Base-by-base conservation (phyloP, 2,329 filamentous ascomycete species). In the Epichloe bromicola region DNA sequence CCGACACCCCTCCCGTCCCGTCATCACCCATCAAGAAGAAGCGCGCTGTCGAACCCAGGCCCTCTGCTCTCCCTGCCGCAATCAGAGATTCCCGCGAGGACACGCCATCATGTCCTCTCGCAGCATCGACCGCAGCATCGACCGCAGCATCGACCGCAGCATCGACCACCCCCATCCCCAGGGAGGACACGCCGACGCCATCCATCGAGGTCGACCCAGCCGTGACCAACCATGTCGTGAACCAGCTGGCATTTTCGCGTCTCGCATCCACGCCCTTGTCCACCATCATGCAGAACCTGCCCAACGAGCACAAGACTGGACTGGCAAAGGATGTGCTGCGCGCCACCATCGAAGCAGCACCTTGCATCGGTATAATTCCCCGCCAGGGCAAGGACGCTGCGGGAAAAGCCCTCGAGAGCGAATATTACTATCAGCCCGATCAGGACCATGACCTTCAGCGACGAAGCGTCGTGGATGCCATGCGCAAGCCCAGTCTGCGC, bases 351-450 rank as follows among this genome's bases (percentile, higher is more conserved):
- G 85, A 89, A 63, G 72, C 74, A 23, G 86, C 87, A 5, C 67
- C 78, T 8, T 95, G 88, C 63, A 82, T 97, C 56, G 93, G 93
- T 45, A 85, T 93, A 65, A 95, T 98, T 60, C 76, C 78, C 48
- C 84, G 93, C 39, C 84, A 91, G 65, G 93, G 93, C 63, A 98
- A 97, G 67, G 93, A 98, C 64, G 93, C 93, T 5, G 91, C 93
- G 0, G 93, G 93, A 58, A 93, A 96, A 71, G 72, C 84, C 6
- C 78, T 98, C 1, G 91, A 98, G 74, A 94, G 87, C 72, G 90
- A 98, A 67, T 97, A 94, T 66, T 97, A 97, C 69, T 98, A 98
- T 63, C 75, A 96, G 7, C 86, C 90, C 0, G 91, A 97, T 66
- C 76, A 82, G 61, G 93, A 98, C 63, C 73, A 76, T 2, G 89